Evolutionary conservation across 495 filamentous ascomycete genomes (phyloP).

Genomic region (Annulohypoxylon moriforme): DNA sequence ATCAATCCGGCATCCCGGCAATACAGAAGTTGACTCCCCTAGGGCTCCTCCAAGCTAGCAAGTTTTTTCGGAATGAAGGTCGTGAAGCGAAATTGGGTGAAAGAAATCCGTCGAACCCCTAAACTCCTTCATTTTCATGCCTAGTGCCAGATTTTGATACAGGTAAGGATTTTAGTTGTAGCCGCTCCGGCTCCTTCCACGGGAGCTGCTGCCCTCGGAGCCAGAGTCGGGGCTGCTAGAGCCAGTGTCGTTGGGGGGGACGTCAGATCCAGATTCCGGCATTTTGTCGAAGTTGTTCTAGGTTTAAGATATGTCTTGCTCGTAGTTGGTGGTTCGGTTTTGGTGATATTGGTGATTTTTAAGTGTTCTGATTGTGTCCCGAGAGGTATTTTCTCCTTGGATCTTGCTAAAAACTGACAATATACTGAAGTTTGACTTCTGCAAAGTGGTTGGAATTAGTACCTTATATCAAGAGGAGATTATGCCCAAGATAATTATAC

Average conservation of each 20-base stretch:
- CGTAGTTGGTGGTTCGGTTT: neutral
- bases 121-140: constrained; percentile 27
- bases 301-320: neutral
- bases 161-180: constrained; percentile 33
- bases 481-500: neutral
- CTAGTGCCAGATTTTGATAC: constrained; percentile 19
- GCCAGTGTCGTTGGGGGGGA: constrained; percentile 37
- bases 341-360: neutral
- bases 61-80: constrained; percentile 1
- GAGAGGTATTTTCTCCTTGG: no score
- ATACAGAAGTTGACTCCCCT: neutral
- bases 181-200: constrained; percentile 41
- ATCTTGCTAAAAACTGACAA: neutral
- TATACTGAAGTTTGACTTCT: neutral
- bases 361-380: neutral
- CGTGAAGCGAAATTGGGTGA: constrained; percentile 7
- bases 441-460: neutral
- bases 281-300: constrained; percentile 25
- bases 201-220: constrained; percentile 19
- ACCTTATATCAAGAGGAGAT: neutral
- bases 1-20: neutral
- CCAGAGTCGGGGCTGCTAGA: constrained; percentile 33
- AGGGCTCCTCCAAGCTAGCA: neutral
- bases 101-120: constrained; percentile 13
- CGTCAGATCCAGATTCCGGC: constrained; percentile 41